These are phyloP conservation scores for Petrea volubilis DNA, from an alignment of 257 asterid genomes.

Conservation along the genomic window DNA sequence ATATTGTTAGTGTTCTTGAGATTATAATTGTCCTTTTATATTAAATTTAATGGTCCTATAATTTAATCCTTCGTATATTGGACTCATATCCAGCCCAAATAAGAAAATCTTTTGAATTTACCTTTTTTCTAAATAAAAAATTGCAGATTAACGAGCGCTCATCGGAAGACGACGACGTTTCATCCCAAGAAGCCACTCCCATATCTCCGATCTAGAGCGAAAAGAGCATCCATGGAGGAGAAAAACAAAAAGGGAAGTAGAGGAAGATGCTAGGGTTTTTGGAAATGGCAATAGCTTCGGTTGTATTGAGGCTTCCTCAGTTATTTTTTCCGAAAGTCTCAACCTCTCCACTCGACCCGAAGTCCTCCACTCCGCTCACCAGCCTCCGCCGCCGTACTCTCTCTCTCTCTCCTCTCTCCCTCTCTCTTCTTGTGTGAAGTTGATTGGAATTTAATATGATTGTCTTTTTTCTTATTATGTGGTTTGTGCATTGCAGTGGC, in stretches of 20 bases:
- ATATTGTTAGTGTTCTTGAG: too few relatives aligned
- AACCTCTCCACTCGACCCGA: constrained; percentile 91
- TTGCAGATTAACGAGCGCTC: too few relatives aligned
- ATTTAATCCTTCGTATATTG: too few relatives aligned
- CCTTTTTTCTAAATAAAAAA: too few relatives aligned
- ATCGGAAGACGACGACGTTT: background rate
- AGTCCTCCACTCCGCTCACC: constrained; percentile 94
- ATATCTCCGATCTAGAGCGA: constrained; percentile 24
- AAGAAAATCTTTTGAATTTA: too few relatives aligned
- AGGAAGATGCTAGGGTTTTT: constrained; percentile 51
- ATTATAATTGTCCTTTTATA: too few relatives aligned
- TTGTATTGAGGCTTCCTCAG: constrained; percentile 68
- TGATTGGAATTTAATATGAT: background rate
- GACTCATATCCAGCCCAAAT: too few relatives aligned
- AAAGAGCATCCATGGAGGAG: constrained; percentile 32
- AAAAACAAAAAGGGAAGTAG: constrained; percentile 19
- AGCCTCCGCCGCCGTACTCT: constrained; percentile 85
- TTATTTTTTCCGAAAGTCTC: constrained; percentile 66
- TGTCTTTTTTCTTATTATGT: background rate
- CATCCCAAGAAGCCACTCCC: background rate
- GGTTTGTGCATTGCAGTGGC: constrained; percentile 55
- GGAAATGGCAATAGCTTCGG: constrained; percentile 77
- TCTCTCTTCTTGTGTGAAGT: background rate
- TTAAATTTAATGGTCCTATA: too few relatives aligned
- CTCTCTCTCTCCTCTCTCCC: too few relatives aligned